Conservation (phyloP, 352 stramenopile species). For the Phytopythium mirpurense region DNA sequence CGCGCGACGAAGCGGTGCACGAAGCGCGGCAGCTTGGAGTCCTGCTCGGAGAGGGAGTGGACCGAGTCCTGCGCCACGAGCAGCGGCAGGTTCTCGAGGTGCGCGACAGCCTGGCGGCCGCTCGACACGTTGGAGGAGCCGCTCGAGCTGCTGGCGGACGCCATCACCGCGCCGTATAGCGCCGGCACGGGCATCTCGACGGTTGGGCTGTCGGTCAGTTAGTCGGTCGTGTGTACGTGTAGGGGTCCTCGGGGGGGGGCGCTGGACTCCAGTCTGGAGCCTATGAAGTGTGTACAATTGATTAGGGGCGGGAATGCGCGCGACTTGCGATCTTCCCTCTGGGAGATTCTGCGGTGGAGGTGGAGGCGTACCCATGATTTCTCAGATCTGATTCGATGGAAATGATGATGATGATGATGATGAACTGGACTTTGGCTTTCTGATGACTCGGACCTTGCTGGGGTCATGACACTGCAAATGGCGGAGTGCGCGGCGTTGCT, state of each 20-base stretch:
- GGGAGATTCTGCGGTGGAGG: too few species aligned
- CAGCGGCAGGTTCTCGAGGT: conserved; percentile 37
- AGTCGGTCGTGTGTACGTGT: too few species aligned
- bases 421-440: too few species aligned
- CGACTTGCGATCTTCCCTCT: too few species aligned
- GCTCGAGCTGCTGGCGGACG: conserved; percentile 13
- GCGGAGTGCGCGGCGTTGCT: not conserved
- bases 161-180: conserved; percentile 23
- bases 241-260: too few species aligned
- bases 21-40: conserved; percentile 25
- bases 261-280: too few species aligned
- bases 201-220: too few species aligned
- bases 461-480: too few species aligned
- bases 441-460: too few species aligned
- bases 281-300: too few species aligned
- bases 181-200: conserved; percentile 21
- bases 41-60: conserved; percentile 16
- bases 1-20: conserved; percentile 21
- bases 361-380: not conserved
- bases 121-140: conserved; percentile 21
- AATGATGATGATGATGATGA: not conserved
- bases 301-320: too few species aligned
- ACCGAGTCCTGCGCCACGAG: conserved; percentile 24
- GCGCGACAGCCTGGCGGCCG: conserved; percentile 29
- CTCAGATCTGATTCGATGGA: not conserved